Conservation (phyloP, 208 protist genomes). For the Trypanosoma caninum region DNA sequence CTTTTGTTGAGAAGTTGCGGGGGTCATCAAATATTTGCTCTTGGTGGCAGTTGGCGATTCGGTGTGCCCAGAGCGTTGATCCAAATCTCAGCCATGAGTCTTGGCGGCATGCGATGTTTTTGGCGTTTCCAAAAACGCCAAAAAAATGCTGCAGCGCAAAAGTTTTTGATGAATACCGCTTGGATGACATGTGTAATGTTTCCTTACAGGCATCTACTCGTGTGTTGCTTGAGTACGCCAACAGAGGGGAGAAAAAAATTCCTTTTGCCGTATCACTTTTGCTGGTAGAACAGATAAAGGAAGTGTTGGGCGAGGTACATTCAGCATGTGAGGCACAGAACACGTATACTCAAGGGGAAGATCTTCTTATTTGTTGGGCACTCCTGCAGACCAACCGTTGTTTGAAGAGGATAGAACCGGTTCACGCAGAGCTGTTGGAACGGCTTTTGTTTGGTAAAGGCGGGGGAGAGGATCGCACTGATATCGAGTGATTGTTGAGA, state of each 20-base stretch:
- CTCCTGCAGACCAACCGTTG: slow-evolving; percentile 14
- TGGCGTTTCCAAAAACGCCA: background rate
- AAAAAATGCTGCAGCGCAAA: background rate
- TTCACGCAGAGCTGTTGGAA: slow-evolving; percentile 20
- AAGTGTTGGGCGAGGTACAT: background rate
- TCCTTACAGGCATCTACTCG: slow-evolving; percentile 21
- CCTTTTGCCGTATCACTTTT: slow-evolving; percentile 39
- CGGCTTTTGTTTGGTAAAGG: slow-evolving; percentile 14
- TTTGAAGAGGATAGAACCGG: slow-evolving; percentile 26
- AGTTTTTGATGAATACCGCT: background rate
- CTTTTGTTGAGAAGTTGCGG: background rate
- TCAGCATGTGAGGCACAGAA: background rate
- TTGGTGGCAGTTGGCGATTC: slow-evolving; percentile 22
- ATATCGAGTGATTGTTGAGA: background rate
- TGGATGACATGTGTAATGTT: slow-evolving; percentile 19
- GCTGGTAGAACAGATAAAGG: slow-evolving; percentile 54
- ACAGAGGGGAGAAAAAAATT: slow-evolving; percentile 7
- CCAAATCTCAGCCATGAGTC: slow-evolving; percentile 3
- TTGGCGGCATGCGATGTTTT: slow-evolving; percentile 17
- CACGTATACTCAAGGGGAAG: slow-evolving; percentile 1
- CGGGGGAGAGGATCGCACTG: no score
- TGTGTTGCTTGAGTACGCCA: slow-evolving; percentile 16
- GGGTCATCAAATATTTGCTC: background rate
- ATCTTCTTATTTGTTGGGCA: slow-evolving; percentile 22
- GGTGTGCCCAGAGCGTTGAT: slow-evolving; percentile 18